These are phyloP conservation scores for Sechiopsis laciniata DNA, from an alignment of 306 rosid species.

Conservation along the genomic window DNA sequence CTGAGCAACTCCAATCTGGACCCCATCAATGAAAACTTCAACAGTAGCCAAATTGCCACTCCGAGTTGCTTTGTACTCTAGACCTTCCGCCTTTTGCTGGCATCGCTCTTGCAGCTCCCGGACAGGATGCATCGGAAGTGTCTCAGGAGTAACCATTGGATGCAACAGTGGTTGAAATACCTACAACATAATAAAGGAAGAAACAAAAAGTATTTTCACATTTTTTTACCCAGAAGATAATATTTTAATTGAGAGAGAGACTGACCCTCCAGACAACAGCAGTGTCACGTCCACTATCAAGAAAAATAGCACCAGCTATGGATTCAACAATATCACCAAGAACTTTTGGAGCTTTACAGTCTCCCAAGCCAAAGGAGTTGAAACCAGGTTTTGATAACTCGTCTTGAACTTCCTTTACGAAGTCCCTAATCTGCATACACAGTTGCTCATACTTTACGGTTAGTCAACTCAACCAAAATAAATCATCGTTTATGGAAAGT, in stretches of 20 bases:
- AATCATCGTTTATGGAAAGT: not conserved
- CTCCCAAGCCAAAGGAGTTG: conserved; percentile 97
- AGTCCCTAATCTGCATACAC: conserved; percentile 71
- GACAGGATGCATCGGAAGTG: conserved; percentile 98
- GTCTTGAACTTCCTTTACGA: conserved; percentile 83
- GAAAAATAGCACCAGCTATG: conserved; percentile 93
- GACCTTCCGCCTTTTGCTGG: conserved; percentile 97
- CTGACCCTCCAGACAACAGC: conserved; percentile 74
- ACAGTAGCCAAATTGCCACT: conserved; percentile 89
- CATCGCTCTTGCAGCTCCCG: conserved; percentile 99
- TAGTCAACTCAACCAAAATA: not conserved
- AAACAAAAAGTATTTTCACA: conserved; percentile 5
- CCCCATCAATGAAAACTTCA: conserved; percentile 89
- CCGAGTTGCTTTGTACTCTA: conserved; percentile 87
- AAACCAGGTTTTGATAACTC: conserved; percentile 82
- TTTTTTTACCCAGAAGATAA: not conserved
- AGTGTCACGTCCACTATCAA: conserved; percentile 73
- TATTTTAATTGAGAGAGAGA: not conserved
- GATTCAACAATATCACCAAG: conserved; percentile 98
- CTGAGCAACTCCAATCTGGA: conserved; percentile 76
- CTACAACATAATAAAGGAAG: conserved; percentile 27
- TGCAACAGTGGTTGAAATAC: conserved; percentile 90
- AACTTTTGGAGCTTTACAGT: conserved; percentile 99
- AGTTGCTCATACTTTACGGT: not conserved
- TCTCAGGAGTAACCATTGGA: conserved; percentile 98